A percentile compares a stretch with the other conserved stretches of the same genome.
These are phyloP conservation scores for Kitagawia praeruptora DNA, from an alignment of 129 eudicot species.

Conservation along the genomic window DNA sequence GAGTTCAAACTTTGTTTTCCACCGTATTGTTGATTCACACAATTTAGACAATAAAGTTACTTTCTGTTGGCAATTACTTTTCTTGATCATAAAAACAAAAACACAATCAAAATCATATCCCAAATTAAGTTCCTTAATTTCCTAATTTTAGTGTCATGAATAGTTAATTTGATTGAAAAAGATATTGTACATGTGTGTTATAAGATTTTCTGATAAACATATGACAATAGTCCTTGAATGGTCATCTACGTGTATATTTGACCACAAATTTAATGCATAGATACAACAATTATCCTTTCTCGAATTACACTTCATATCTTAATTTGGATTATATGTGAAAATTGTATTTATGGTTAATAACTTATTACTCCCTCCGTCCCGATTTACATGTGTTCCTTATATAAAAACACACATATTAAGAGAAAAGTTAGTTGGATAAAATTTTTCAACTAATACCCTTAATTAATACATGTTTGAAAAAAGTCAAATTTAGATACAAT, in stretches of 20 bases:
- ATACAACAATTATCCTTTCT: background rate
- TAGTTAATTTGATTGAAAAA: background rate
- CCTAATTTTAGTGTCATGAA: background rate
- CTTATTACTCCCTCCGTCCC: too few species aligned
- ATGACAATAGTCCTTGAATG: background rate
- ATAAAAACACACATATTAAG: too few species aligned
- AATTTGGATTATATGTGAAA: background rate
- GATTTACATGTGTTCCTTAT: too few species aligned
- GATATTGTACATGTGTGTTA: background rate
- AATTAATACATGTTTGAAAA: too few species aligned
- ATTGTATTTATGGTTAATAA: background rate
- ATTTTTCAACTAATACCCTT: too few species aligned
- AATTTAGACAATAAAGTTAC: constrained; percentile 3
- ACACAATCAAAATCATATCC: background rate
- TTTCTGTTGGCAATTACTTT: background rate
- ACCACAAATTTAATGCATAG: constrained; percentile 3
- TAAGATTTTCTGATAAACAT: background rate
- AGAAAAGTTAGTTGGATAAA: too few species aligned
- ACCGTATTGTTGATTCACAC: background rate
- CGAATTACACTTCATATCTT: background rate
- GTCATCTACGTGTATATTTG: background rate
- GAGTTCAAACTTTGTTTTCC: constrained; percentile 9
- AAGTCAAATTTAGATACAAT: too few species aligned
- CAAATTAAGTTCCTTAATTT: background rate
- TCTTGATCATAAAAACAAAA: background rate